Evolutionary conservation across 1,139 yeast genomes (phyloP).

Genomic region (Yamadazyma trypodendri): DNA sequence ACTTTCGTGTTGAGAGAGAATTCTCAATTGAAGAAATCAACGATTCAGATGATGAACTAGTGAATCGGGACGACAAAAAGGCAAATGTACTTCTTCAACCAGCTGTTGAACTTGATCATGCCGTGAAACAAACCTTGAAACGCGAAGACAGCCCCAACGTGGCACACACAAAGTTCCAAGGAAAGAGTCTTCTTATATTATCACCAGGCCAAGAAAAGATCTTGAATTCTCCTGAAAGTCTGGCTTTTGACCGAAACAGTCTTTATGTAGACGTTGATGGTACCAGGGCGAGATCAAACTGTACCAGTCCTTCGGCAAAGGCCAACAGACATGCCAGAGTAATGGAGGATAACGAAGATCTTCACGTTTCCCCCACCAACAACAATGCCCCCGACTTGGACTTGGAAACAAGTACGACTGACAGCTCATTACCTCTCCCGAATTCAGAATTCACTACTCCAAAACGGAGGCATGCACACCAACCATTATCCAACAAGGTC

Average conservation of each 20-base stretch:
- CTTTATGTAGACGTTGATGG: conserved; percentile 17
- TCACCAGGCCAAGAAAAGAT: conserved; percentile 36
- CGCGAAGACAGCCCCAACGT: conserved; percentile 10
- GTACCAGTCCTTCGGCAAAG: conserved; percentile 45
- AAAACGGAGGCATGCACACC: conserved; percentile 11
- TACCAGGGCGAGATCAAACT: conserved; percentile 21
- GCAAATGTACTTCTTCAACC: conserved; percentile 12
- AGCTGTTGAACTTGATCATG: conserved; percentile 11
- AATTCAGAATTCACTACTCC: conserved; percentile 19
- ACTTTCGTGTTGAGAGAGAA: conserved; percentile 18
- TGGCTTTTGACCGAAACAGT: conserved; percentile 7
- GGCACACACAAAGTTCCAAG: conserved; percentile 19
- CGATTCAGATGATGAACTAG: conserved; percentile 40
- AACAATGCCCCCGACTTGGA: conserved; percentile 7
- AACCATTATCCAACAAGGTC: conserved; percentile 7
- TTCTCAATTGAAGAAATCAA: conserved; percentile 44
- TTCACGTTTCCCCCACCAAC: background rate
- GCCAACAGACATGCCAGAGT: conserved; percentile 49
- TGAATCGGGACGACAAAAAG: conserved; percentile 8
- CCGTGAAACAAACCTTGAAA: background rate
- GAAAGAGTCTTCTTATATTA: conserved; percentile 37
- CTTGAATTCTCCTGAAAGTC: conserved; percentile 13
- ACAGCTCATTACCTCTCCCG: conserved; percentile 11
- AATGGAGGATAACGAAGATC: conserved; percentile 37
- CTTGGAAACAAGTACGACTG: conserved; percentile 7